Percentiles rank a stretch among this genome's conserved stretches.
These are phyloP conservation scores for Penicillium paradoxum DNA, from an alignment of 495 filamentous ascomycete genomes.

Conservation along the genomic window DNA sequence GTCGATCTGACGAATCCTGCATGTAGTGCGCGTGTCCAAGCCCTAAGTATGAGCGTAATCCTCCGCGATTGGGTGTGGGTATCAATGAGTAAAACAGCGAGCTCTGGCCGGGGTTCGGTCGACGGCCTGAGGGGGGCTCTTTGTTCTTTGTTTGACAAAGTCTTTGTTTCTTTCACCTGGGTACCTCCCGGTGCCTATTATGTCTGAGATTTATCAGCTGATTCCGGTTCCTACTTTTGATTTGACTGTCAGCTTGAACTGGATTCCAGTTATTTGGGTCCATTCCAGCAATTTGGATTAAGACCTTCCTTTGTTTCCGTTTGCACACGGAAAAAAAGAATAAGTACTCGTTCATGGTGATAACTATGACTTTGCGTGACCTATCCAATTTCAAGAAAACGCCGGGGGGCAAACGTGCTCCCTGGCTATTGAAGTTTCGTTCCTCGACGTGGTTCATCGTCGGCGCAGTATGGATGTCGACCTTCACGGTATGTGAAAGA, in stretches of 20 bases:
- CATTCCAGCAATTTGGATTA: neutral
- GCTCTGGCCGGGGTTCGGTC: neutral
- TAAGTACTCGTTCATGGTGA: neutral
- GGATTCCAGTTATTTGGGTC: neutral
- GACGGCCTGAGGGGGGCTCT: neutral
- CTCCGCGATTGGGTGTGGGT: neutral
- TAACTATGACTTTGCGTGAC: neutral
- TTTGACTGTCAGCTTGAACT: neutral
- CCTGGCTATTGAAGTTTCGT: constrained; percentile 47
- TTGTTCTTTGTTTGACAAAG: constrained; percentile 3
- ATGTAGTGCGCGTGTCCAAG: constrained; percentile 2
- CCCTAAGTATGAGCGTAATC: neutral
- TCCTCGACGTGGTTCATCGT: constrained; percentile 59
- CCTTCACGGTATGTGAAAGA: constrained; percentile 55
- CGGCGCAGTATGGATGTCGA: constrained; percentile 54
- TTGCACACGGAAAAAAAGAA: neutral
- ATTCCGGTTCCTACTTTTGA: neutral
- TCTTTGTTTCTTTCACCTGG: neutral
- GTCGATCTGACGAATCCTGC: constrained; percentile 4
- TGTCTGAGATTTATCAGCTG: neutral
- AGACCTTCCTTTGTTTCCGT: neutral
- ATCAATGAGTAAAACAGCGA: neutral
- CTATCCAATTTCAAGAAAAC: neutral
- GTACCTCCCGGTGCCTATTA: neutral
- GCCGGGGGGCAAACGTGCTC: constrained; percentile 15